phyloP scores from a whole-genome alignment of 2,329 filamentous ascomycete genomes.

The Colletotrichum lini region DNA sequence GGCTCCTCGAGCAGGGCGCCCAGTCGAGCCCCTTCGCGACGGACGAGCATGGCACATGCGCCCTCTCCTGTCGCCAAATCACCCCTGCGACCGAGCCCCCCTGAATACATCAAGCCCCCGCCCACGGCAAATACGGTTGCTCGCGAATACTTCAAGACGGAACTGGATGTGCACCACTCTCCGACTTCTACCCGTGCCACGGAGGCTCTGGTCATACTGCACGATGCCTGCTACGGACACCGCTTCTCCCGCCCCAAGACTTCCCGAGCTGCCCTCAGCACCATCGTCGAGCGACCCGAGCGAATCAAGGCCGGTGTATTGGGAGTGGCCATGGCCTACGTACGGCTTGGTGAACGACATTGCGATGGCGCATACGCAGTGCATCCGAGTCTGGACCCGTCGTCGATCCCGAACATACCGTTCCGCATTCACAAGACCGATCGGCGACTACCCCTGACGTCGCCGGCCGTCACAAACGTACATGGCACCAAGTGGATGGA shows the following conservation, averaged over 20 bases:
- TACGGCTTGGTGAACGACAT: constrained; percentile 88
- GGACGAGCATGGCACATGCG: constrained; percentile 63
- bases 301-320: constrained; percentile 86
- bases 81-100: constrained; percentile 52
- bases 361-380: constrained; percentile 78
- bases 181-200: constrained; percentile 57
- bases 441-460: constrained; percentile 78
- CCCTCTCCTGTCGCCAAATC: constrained; percentile 60
- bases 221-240: constrained; percentile 96
- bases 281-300: constrained; percentile 95
- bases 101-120: constrained; percentile 55
- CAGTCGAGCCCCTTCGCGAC: constrained; percentile 59
- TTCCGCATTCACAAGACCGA: constrained; percentile 89
- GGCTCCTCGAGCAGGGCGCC: constrained; percentile 49
- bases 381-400: constrained; percentile 71
- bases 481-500: constrained; percentile 96
- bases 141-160: constrained; percentile 76
- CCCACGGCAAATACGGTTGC: constrained; percentile 72
- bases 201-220: constrained; percentile 86
- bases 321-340: constrained; percentile 89
- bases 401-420: constrained; percentile 72
- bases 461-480: constrained; percentile 87
- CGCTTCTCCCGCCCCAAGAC: constrained; percentile 88
- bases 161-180: constrained; percentile 75
- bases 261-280: constrained; percentile 77